Base-by-base conservation (phyloP, 2,329 filamentous ascomycete genomes). In the Colletotrichum euphorbiae region DNA sequence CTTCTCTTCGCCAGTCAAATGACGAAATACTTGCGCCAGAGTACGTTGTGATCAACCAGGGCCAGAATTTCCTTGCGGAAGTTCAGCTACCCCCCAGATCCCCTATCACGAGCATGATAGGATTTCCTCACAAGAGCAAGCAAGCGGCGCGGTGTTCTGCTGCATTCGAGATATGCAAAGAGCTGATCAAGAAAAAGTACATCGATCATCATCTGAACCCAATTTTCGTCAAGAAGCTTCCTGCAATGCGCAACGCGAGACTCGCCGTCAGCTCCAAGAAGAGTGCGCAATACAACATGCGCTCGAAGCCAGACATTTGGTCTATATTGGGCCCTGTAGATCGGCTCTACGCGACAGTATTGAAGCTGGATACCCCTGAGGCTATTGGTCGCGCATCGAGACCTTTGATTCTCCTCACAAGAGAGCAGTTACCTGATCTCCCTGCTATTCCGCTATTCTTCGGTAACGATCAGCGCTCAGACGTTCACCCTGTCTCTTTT, bases 131-230 rank as follows among this genome's bases (percentile, higher is more conserved):
- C 62, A 77, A 82, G 7, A 92, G 85, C 65, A 98, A 97, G 77
- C 84, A 89, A 33, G 80, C 91, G 17, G 95, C 96, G 4, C 97
- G 96, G 77, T 93, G 93, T 71, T 93, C 94, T 0, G 95, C 94
- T 3, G 95, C 96, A 0, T 98, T 95, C 76, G 88, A 94, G 74
- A 88, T 91, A 57, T 98, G 94, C 74, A 76, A 93, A 1, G 77
- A 89, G 69, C 83, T 99, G 15, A 83, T 90, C 54, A 83, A 87
- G 67, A 85, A 86, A 60, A 86, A 87, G 2, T 89, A 91, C 68
- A 82, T 99, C 5, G 88, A 98, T 74, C 85, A 89, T 0, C 82
- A 93, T 75, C 83, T 98, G 2, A 86, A 93, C 62, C 93, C 96
- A 0, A 87, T 86, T 0, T 92, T 93, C 69, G 83, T 84, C 19